These are phyloP conservation scores for Verticillium nonalfalfae DNA, from an alignment of 2,329 filamentous ascomycete species.

Conservation along the genomic window DNA sequence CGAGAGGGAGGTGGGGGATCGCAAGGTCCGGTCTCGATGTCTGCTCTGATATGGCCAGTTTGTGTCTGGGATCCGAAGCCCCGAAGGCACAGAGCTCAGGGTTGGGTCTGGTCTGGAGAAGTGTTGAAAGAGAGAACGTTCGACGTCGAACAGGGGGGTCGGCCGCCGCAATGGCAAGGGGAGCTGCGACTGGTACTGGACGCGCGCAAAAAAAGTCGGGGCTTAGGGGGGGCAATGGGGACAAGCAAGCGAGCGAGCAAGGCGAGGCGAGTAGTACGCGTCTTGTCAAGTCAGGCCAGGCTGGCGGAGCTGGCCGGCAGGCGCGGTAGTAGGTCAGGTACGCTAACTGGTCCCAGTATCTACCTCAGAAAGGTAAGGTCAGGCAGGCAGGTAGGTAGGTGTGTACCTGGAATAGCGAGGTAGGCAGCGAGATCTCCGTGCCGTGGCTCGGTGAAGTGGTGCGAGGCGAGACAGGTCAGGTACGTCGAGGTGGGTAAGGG, in stretches of 20 bases:
- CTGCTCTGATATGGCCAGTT: neutral
- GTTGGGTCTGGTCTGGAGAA: neutral
- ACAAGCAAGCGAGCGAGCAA: neutral
- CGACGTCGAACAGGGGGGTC: neutral
- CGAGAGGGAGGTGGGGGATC: neutral
- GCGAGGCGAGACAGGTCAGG: neutral
- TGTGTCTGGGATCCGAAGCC: neutral
- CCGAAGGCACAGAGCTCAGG: neutral
- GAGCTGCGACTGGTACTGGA: neutral
- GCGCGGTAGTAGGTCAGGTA: neutral
- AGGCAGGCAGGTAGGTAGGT: neutral
- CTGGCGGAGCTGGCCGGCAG: neutral
- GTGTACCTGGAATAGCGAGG: too few relatives aligned
- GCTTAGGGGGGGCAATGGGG: neutral
- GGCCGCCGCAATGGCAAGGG: neutral
- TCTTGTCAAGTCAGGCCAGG: neutral
- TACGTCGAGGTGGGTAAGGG: neutral
- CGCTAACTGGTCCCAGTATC: neutral
- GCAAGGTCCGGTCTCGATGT: conserved; percentile 1
- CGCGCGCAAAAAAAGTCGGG: neutral
- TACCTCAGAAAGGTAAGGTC: too few relatives aligned
- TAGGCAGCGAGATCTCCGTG: too few relatives aligned
- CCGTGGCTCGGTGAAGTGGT: too few relatives aligned
- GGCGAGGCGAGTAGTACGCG: neutral
- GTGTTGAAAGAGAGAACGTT: neutral